Evolutionary conservation across 306 rosid genomes (phyloP), one percentile per base, ranked within the genome.

Genomic region (Fragaria iinumae): DNA sequence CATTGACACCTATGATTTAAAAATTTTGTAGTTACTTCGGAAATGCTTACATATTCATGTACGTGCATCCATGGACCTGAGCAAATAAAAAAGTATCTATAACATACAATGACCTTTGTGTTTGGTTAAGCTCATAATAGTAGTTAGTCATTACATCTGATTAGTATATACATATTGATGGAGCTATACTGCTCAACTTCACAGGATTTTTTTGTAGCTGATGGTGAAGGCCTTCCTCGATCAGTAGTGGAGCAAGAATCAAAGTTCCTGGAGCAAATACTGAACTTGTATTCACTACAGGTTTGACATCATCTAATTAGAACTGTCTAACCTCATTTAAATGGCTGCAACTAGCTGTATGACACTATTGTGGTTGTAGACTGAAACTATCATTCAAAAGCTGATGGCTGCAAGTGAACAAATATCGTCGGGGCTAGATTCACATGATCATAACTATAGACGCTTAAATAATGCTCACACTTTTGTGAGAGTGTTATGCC

Each of bases 201-300:
- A 17, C 68, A 88, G 91, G 91, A 88, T 69, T 85, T 88, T 45
- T 88, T 88, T 79, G 65, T 83, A 34, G 89, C 87, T 80, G 87
- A 85, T 73, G 89, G 86, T 45, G 87, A 83, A 74, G 91, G 91
- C 49, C 89, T 85, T 48, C 84, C 89, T n/a, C 68, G 82, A 76
- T 78, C 89, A 29, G 48, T 73, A 60, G 89, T 85, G 50, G 86
- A 73, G 79, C 81, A 88, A 72, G 87, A 78, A 77, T 83, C 87
- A 32, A 85, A 88, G 63, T 77, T 76, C 48, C 72, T 83, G 17
- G 89, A 85, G 77, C 81, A 79, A 81, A 79, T 88, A 56, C 76
- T 85, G 25, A 77, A 82, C 81, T 55, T 85, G 67, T 88, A 83
- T 79, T 78, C 89, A 67, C 79, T 85, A 60, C 82, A 86, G 89